Conservation (phyloP, 345 rosid genomes). For the Rhodamnia argentea region DNA sequence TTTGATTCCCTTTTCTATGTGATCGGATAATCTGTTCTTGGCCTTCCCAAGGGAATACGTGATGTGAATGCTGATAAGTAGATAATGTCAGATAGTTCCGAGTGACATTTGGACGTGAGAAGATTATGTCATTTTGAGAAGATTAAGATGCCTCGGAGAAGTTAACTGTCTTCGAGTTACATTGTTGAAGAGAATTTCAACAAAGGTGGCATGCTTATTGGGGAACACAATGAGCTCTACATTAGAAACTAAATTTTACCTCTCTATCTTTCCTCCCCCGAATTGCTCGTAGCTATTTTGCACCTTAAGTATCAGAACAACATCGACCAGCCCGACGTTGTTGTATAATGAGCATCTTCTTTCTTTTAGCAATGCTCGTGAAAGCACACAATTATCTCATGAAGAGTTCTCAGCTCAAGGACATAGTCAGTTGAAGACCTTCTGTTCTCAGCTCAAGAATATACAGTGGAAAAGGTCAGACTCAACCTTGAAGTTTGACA, state of each 20-base stretch:
- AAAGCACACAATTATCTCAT: neutral
- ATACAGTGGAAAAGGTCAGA: neutral
- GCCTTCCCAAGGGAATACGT: neutral
- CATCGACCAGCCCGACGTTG: neutral
- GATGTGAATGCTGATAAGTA: neutral
- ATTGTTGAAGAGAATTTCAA: neutral
- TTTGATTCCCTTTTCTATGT: neutral
- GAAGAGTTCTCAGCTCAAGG: neutral
- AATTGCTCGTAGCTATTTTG: neutral
- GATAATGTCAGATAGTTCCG: neutral
- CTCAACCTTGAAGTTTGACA: neutral
- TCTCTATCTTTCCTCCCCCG: neutral
- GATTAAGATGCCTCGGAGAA: neutral
- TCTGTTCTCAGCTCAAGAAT: neutral
- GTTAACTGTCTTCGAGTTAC: accelerated
- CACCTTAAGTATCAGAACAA: neutral
- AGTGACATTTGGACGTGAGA: neutral
- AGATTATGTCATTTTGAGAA: accelerated
- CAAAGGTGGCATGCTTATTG: neutral
- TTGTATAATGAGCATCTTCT: neutral
- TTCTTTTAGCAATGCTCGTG: neutral
- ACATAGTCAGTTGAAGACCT: neutral
- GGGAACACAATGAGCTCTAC: neutral
- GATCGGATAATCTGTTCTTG: neutral
- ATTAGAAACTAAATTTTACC: neutral